Percentiles rank a stretch among this genome's conserved stretches.
Conservation (phyloP, 2,329 filamentous ascomycete genomes). For the Fusarium verticillioides region DNA sequence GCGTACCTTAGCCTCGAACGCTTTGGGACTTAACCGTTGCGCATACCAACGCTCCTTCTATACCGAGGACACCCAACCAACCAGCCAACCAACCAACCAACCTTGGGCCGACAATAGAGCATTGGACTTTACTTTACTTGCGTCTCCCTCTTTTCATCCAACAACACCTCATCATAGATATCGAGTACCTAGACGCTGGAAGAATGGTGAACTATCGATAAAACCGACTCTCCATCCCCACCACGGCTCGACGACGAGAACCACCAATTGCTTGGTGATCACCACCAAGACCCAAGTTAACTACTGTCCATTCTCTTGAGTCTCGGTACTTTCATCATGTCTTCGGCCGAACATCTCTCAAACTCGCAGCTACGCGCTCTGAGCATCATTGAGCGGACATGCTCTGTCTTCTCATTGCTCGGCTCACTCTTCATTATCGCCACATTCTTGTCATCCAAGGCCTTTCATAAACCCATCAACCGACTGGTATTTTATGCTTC, state of each 20-base stretch:
- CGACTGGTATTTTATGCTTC: slow-evolving; percentile 85
- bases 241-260: slow-evolving; percentile 2
- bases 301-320: not conserved
- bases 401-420: slow-evolving; percentile 76
- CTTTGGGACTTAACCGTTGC: not conserved
- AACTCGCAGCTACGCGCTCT: slow-evolving; percentile 63
- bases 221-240: not conserved
- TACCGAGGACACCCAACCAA: not conserved
- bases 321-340: slow-evolving; percentile 27
- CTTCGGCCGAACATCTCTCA: slow-evolving; percentile 18
- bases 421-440: slow-evolving; percentile 77
- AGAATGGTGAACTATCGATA: slow-evolving; percentile 30
- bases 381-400: slow-evolving; percentile 71
- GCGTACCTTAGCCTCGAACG: not conserved
- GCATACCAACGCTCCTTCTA: slow-evolving; percentile 23
- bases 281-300: not conserved
- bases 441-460: slow-evolving; percentile 74
- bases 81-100: too few relatives aligned
- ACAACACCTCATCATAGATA: slow-evolving; percentile 1
- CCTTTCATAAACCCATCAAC: slow-evolving; percentile 89
- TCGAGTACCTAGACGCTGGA: not conserved
- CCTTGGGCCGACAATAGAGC: not conserved
- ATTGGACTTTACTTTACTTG: not conserved
- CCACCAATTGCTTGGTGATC: not conserved
- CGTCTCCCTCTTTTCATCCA: not conserved